phyloP scores from a whole-genome alignment of 306 rosid species.

The Casuarina equisetifolia region DNA sequence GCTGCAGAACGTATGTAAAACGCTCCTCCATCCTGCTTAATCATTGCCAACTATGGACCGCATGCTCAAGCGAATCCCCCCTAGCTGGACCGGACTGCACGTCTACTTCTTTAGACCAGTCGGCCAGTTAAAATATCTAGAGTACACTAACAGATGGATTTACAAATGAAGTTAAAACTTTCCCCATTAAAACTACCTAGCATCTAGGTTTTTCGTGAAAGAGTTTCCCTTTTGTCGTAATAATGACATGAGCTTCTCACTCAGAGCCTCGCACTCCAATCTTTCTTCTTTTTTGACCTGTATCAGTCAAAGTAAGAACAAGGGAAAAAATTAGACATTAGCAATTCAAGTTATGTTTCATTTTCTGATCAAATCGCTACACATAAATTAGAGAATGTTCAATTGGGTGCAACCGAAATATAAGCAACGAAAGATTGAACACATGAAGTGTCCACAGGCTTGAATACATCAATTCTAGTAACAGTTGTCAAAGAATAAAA shows the following conservation, averaged over 20 bases:
- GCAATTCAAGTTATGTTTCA: too few relatives aligned
- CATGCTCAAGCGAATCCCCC: too few relatives aligned
- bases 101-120: neutral
- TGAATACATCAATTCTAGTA: too few relatives aligned
- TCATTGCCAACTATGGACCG: neutral
- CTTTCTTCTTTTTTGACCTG: constrained; percentile 23
- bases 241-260: constrained; percentile 9
- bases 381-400: too few relatives aligned
- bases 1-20: neutral
- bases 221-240: constrained; percentile 4
- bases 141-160: neutral
- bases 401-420: too few relatives aligned
- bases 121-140: neutral
- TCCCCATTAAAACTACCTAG: neutral
- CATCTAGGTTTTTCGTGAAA: neutral
- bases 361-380: too few relatives aligned
- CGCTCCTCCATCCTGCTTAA: neutral
- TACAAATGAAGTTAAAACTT: neutral
- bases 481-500: too few relatives aligned
- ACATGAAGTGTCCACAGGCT: too few relatives aligned
- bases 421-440: too few relatives aligned
- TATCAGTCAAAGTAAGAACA: neutral
- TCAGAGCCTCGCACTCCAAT: constrained; percentile 19
- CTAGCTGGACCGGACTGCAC: neutral
- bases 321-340: neutral